Evolutionary conservation across 2,329 filamentous ascomycete species (phyloP).

Genomic region (Pestalotiopsis sp.): DNA sequence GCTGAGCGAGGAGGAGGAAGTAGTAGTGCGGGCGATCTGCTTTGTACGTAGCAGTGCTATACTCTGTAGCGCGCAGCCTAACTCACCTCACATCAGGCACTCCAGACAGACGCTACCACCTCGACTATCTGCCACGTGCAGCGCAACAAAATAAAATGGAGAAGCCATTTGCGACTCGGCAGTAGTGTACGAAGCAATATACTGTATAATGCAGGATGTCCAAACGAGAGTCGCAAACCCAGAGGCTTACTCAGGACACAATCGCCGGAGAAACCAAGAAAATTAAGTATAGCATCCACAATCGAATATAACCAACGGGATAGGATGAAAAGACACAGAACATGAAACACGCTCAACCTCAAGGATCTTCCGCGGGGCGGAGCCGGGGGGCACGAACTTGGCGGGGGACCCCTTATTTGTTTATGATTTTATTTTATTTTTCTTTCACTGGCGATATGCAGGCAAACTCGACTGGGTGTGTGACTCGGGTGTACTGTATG

Average conservation of each 20-base stretch:
- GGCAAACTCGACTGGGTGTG: neutral
- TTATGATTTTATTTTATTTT: neutral
- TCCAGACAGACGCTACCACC: too few relatives aligned
- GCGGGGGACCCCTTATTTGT: neutral
- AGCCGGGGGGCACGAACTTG: neutral
- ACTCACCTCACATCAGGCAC: too few relatives aligned
- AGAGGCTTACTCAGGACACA: neutral
- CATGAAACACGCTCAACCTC: conserved; percentile 7
- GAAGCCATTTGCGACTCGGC: too few relatives aligned
- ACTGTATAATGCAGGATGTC: too few relatives aligned
- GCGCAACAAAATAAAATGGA: too few relatives aligned
- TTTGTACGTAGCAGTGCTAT: too few relatives aligned
- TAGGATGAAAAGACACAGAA: neutral
- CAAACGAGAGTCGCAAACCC: too few relatives aligned
- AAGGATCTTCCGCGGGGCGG: neutral
- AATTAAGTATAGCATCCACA: neutral
- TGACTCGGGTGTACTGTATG: neutral
- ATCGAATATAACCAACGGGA: neutral
- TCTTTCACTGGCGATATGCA: neutral
- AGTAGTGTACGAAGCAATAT: too few relatives aligned
- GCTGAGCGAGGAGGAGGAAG: too few relatives aligned
- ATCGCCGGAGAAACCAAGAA: neutral
- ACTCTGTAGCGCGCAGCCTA: too few relatives aligned
- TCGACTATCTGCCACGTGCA: too few relatives aligned
- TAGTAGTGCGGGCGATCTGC: too few relatives aligned